Conservation (phyloP, 2,329 filamentous ascomycete species). For the Aureobasidium sp. region DNA sequence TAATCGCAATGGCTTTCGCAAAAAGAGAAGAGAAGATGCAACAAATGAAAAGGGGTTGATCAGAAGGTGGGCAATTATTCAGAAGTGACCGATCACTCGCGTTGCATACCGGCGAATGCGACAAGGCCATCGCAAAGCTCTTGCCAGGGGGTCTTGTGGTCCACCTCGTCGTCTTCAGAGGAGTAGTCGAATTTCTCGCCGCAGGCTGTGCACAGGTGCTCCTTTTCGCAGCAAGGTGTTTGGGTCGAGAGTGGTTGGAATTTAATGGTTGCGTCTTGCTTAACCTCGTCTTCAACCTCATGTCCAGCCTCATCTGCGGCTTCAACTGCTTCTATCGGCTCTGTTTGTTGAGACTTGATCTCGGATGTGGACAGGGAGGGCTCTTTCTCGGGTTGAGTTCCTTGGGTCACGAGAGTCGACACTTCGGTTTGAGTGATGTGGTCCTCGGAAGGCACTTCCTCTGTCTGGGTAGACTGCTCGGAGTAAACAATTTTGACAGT, state of each 20-base stretch:
- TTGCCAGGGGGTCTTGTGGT: conserved; percentile 25
- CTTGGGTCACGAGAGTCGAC: not conserved
- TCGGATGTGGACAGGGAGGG: not conserved
- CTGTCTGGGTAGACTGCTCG: conserved; percentile 14
- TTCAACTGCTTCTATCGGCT: conserved; percentile 13
- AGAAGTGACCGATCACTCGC: conserved; percentile 14
- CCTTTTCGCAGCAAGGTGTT: not conserved
- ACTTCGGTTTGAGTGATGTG: not conserved
- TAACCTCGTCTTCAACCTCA: not conserved
- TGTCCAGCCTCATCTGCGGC: not conserved
- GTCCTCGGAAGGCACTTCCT: not conserved
- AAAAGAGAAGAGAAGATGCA: not conserved
- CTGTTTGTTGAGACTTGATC: conserved; percentile 11
- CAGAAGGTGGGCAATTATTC: not conserved
- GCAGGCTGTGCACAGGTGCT: not conserved
- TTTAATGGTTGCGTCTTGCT: not conserved
- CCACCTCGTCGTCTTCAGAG: conserved; percentile 3
- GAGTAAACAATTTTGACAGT: conserved; percentile 15
- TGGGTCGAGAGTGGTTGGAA: not conserved
- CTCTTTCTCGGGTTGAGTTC: not conserved
- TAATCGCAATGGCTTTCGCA: not conserved
- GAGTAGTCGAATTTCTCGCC: conserved; percentile 7
- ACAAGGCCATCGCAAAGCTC: conserved; percentile 28
- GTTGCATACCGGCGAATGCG: conserved; percentile 26
- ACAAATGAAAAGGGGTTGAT: not conserved